A percentile compares a stretch with the other conserved stretches of the same genome.
These are phyloP conservation scores for Yarrowia sp. DNA, from an alignment of 805 yeast genomes.

Conservation along the genomic window DNA sequence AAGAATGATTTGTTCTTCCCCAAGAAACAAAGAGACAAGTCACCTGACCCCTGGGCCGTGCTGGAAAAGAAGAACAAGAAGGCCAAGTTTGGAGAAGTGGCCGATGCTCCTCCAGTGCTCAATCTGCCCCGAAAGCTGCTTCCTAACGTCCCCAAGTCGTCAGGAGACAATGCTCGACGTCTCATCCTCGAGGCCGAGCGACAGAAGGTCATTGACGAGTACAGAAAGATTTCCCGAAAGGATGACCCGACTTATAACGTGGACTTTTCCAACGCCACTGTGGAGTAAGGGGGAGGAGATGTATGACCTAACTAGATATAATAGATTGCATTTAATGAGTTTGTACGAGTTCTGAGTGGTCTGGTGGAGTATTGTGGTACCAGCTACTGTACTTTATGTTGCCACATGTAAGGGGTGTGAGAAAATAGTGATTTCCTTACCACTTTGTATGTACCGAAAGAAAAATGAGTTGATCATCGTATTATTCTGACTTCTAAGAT, in stretches of 20 bases:
- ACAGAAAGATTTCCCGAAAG: slow-evolving; percentile 47
- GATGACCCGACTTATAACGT: slow-evolving; percentile 33
- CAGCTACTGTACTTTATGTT: too few relatives aligned
- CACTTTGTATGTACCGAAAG: too few relatives aligned
- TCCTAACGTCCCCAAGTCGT: slow-evolving; percentile 52
- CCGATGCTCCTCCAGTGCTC: slow-evolving; percentile 53
- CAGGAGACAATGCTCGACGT: slow-evolving; percentile 53
- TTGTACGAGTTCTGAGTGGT: too few relatives aligned
- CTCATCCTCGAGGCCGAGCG: slow-evolving; percentile 52
- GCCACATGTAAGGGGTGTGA: too few relatives aligned
- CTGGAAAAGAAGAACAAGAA: slow-evolving; percentile 44
- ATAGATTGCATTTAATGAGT: not conserved
- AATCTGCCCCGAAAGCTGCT: slow-evolving; percentile 47
- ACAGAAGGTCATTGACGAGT: slow-evolving; percentile 49
- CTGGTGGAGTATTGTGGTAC: too few relatives aligned
- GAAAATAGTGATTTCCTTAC: too few relatives aligned
- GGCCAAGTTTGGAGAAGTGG: slow-evolving; percentile 55
- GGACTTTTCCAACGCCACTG: slow-evolving; percentile 30
- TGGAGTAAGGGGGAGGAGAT: not conserved
- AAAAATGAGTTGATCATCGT: too few relatives aligned
- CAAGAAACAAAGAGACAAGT: slow-evolving; percentile 46
- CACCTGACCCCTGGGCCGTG: slow-evolving; percentile 55
- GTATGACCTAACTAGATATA: not conserved
- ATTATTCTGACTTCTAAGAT: too few relatives aligned
- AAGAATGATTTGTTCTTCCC: slow-evolving; percentile 19